phyloP scores from a whole-genome alignment of 352 stramenopile genomes.

The Phytophthora palmivora region DNA sequence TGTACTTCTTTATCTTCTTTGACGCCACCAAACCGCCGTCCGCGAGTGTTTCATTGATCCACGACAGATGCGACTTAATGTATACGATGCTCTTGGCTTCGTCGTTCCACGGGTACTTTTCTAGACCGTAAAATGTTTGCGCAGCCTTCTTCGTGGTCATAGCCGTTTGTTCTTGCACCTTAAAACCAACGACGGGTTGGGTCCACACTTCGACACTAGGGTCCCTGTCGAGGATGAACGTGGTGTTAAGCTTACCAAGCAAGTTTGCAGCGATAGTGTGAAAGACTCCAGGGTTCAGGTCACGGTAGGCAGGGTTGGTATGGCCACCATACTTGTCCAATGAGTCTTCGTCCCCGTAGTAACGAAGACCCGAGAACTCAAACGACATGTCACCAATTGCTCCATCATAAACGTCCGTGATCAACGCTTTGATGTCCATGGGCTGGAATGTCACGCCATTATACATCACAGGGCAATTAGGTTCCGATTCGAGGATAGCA shows the following conservation, averaged over 20 bases:
- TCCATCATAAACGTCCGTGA: too few relatives aligned
- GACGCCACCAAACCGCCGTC: slow-evolving; percentile 15
- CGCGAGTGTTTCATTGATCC: slow-evolving; percentile 38
- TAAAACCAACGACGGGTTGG: slow-evolving; percentile 50
- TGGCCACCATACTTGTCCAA: slow-evolving; percentile 45
- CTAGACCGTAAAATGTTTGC: slow-evolving; percentile 30
- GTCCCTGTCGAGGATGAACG: slow-evolving; percentile 47
- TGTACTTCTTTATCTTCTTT: slow-evolving; percentile 20
- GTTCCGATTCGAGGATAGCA: too few relatives aligned
- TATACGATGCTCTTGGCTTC: slow-evolving; percentile 40
- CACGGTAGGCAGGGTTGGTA: slow-evolving; percentile 4
- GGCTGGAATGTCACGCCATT: too few relatives aligned
- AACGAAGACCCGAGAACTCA: slow-evolving; percentile 10
- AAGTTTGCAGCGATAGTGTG: slow-evolving; percentile 46
- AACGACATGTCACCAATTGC: too few relatives aligned
- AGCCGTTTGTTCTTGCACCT: slow-evolving; percentile 32
- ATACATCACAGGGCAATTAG: too few relatives aligned
- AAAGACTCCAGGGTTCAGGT: slow-evolving; percentile 45
- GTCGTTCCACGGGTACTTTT: slow-evolving; percentile 48
- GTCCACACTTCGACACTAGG: slow-evolving; percentile 50
- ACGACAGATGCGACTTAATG: slow-evolving; percentile 40
- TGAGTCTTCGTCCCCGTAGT: slow-evolving; percentile 14
- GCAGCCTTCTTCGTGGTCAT: slow-evolving; percentile 37
- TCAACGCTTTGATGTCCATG: too few relatives aligned
- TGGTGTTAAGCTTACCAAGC: slow-evolving; percentile 37